These are phyloP conservation scores for Trichaptum fuscoviolaceum DNA, from an alignment of 768 basidiomycete species.

Conservation along the genomic window DNA sequence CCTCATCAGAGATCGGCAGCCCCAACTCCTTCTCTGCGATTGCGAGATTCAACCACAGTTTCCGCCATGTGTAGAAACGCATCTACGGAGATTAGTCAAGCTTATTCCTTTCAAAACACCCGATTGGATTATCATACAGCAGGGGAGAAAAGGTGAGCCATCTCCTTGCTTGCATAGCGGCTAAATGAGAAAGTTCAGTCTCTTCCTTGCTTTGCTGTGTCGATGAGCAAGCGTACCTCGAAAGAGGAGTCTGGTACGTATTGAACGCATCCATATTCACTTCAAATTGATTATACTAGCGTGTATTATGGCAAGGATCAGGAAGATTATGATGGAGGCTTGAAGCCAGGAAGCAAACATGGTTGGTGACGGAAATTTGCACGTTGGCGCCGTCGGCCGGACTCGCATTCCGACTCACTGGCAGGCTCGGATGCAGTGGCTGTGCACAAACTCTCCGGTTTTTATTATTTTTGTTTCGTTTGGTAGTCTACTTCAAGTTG, in stretches of 20 bases:
- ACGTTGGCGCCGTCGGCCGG: no score
- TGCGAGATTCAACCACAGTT: slow-evolving; percentile 94
- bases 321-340: no score
- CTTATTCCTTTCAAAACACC: neutral
- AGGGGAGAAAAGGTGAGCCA: slow-evolving; percentile 95
- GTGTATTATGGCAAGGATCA: neutral
- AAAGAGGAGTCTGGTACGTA: slow-evolving; percentile 76
- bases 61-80: slow-evolving; percentile 92
- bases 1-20: slow-evolving; percentile 81
- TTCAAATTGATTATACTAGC: neutral
- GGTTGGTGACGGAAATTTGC: no score
- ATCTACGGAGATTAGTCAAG: slow-evolving; percentile 45
- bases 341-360: no score
- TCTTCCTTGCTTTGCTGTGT: neutral
- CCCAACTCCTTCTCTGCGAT: slow-evolving; percentile 96
- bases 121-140: slow-evolving; percentile 46
- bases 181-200: slow-evolving; percentile 35
- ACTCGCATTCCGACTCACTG: no score
- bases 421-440: no score
- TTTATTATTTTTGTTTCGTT: no score
- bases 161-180: slow-evolving; percentile 99
- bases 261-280: slow-evolving; percentile 55
- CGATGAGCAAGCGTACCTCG: slow-evolving; percentile 46
- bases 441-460: no score
- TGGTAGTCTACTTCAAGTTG: no score